A percentile compares a stretch with the other conserved stretches of the same genome.
Evolutionary conservation across 2,329 filamentous ascomycete genomes (phyloP).

Genomic region (Cercospora nicotianae): DNA sequence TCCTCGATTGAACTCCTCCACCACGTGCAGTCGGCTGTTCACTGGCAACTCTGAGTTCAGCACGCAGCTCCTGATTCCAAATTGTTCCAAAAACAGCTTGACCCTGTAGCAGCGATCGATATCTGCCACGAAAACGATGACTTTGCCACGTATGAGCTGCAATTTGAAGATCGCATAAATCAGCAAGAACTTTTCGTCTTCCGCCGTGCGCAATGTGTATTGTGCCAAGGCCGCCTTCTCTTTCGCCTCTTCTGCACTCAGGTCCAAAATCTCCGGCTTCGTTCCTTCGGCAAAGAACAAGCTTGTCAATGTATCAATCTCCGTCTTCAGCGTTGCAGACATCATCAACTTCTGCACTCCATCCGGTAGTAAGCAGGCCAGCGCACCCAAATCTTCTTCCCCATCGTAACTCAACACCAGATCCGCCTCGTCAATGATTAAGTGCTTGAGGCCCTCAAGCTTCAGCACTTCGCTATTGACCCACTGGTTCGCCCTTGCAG

Average conservation of each 20-base stretch:
- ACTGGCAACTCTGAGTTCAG: slow-evolving; percentile 93
- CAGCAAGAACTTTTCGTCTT: slow-evolving; percentile 94
- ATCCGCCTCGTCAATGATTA: slow-evolving; percentile 94
- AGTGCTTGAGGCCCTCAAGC: slow-evolving; percentile 67
- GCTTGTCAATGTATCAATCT: slow-evolving; percentile 80
- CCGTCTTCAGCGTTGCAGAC: slow-evolving; percentile 86
- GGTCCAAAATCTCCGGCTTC: slow-evolving; percentile 69
- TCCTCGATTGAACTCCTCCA: slow-evolving; percentile 95
- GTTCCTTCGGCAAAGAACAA: slow-evolving; percentile 68
- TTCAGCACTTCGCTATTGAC: slow-evolving; percentile 71
- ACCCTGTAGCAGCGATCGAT: slow-evolving; percentile 88
- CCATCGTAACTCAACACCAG: slow-evolving; percentile 92
- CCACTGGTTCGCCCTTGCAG: slow-evolving; percentile 76
- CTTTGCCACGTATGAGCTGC: slow-evolving; percentile 89
- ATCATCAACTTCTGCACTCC: slow-evolving; percentile 89
- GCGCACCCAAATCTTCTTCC: slow-evolving; percentile 79
- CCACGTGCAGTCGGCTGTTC: slow-evolving; percentile 88
- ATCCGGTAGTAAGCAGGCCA: slow-evolving; percentile 76
- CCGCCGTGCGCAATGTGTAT: slow-evolving; percentile 87
- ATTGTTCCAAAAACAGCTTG: slow-evolving; percentile 95
- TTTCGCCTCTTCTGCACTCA: slow-evolving; percentile 70
- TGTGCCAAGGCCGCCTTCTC: slow-evolving; percentile 69
- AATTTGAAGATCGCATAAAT: slow-evolving; percentile 95
- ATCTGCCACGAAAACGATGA: slow-evolving; percentile 79
- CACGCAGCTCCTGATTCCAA: slow-evolving; percentile 89